Evolutionary conservation across 2,329 filamentous ascomycete species (phyloP).

Genomic region (Aureobasidium uvarum): DNA sequence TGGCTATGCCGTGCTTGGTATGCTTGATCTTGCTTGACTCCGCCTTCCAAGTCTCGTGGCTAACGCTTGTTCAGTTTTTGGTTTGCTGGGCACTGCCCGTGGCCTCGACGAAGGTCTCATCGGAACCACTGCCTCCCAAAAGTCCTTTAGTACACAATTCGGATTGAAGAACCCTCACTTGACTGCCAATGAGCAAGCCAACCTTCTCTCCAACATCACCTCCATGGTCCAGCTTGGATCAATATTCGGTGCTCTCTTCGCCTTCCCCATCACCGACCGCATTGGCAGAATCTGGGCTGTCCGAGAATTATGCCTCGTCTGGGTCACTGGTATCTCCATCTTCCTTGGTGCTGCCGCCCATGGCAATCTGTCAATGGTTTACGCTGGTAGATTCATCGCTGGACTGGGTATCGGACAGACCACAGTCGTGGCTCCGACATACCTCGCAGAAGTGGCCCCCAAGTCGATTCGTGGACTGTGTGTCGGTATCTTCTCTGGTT

Average conservation of each 20-base stretch:
- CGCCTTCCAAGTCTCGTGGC: neutral
- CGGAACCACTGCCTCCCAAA: conserved; percentile 54
- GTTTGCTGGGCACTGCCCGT: conserved; percentile 69
- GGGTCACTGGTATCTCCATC: conserved; percentile 35
- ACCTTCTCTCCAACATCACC: conserved; percentile 63
- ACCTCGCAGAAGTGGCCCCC: conserved; percentile 54
- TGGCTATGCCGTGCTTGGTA: conserved; percentile 67
- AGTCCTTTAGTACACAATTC: conserved; percentile 61
- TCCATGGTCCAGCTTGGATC: conserved; percentile 80
- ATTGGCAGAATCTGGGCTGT: conserved; percentile 38
- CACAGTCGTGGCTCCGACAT: conserved; percentile 58
- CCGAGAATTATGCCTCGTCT: conserved; percentile 34
- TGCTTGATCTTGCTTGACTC: conserved; percentile 24
- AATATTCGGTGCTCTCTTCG: conserved; percentile 66
- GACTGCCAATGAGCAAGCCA: conserved; percentile 62
- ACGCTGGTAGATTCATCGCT: conserved; percentile 44
- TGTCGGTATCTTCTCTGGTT: conserved; percentile 66
- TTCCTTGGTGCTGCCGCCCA: conserved; percentile 50
- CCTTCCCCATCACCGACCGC: conserved; percentile 39
- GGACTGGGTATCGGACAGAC: conserved; percentile 51
- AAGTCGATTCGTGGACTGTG: conserved; percentile 57
- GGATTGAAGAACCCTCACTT: conserved; percentile 54
- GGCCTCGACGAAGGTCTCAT: conserved; percentile 81
- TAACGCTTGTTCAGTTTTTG: conserved; percentile 34
- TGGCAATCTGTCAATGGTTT: conserved; percentile 39